A percentile compares a stretch with the other conserved stretches of the same genome.
phyloP scores from a whole-genome alignment of 164 flowering plant species.

The Chimonanthus salicifolius region DNA sequence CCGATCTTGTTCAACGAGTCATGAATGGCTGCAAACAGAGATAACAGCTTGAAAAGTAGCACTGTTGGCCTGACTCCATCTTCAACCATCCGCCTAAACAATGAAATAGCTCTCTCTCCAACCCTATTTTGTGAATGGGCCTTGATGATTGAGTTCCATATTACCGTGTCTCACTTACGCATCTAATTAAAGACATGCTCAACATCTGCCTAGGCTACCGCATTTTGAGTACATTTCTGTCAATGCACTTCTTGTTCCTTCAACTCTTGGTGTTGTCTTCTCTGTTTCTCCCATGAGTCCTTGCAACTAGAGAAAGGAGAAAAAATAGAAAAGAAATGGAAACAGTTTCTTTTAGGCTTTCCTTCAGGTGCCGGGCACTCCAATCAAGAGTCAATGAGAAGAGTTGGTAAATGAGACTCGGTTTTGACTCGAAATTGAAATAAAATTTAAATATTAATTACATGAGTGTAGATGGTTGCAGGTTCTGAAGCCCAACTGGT shows the following conservation, averaged over 20 bases:
- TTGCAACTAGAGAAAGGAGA: no score
- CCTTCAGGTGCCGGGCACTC: no score
- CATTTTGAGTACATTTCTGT: slow-evolving; percentile 23
- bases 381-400: no score
- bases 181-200: slow-evolving; percentile 14
- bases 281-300: no score
- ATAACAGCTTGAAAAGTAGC: slow-evolving; percentile 24
- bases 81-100: slow-evolving; percentile 17
- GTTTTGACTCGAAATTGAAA: no score
- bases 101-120: slow-evolving; percentile 11
- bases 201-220: slow-evolving; percentile 17
- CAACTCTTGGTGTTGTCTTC: no score
- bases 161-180: slow-evolving; percentile 12
- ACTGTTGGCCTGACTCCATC: slow-evolving; percentile 21
- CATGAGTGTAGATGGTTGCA: no score
- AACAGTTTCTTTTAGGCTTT: no score
- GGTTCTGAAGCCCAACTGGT: no score
- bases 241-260: slow-evolving; percentile 12
- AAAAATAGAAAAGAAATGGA: no score
- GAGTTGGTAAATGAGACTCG: no score
- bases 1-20: background rate
- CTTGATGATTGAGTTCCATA: slow-evolving; percentile 25
- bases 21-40: slow-evolving; percentile 23
- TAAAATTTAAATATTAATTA: no score
- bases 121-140: slow-evolving; percentile 20